phyloP scores from a whole-genome alignment of 495 filamentous ascomycete genomes.

The Peziza echinospora region DNA sequence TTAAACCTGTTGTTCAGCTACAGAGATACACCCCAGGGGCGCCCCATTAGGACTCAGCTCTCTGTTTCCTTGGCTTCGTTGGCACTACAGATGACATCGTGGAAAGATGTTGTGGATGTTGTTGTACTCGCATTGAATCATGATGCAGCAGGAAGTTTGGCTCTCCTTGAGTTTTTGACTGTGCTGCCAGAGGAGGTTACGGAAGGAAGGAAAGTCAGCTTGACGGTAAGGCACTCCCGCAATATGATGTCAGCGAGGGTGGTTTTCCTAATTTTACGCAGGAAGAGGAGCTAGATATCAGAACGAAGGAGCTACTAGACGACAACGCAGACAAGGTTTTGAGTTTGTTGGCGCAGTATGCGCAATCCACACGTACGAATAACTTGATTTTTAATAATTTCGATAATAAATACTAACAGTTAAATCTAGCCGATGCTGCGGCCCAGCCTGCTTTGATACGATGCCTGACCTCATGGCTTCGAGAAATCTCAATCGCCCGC shows the following conservation, averaged over 20 bases:
- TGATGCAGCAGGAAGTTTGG: too few species aligned
- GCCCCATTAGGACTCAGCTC: slow-evolving; percentile 80
- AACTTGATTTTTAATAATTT: background rate
- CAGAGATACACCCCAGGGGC: slow-evolving; percentile 43
- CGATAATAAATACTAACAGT: slow-evolving; percentile 10
- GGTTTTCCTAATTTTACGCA: too few species aligned
- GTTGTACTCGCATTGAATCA: slow-evolving; percentile 62
- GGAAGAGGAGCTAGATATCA: slow-evolving; percentile 73
- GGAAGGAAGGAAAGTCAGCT: slow-evolving; percentile 93
- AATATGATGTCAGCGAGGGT: background rate
- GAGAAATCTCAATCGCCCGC: slow-evolving; percentile 64
- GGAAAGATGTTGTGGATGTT: slow-evolving; percentile 76
- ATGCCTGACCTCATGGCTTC: slow-evolving; percentile 89
- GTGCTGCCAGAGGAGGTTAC: slow-evolving; percentile 98
- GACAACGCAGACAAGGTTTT: slow-evolving; percentile 78
- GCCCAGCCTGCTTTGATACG: slow-evolving; percentile 80
- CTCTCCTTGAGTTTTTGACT: slow-evolving; percentile 82
- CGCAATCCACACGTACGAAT: slow-evolving; percentile 62
- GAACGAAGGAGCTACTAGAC: slow-evolving; percentile 71
- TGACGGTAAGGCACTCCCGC: slow-evolving; percentile 55
- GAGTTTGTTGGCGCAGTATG: slow-evolving; percentile 62
- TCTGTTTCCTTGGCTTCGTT: slow-evolving; percentile 85
- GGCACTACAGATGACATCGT: slow-evolving; percentile 84
- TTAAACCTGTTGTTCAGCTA: slow-evolving; percentile 56
- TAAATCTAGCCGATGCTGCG: slow-evolving; percentile 29